Conservation (phyloP, 1,139 yeast genomes). For the Sugiyamaella neomexicana region DNA sequence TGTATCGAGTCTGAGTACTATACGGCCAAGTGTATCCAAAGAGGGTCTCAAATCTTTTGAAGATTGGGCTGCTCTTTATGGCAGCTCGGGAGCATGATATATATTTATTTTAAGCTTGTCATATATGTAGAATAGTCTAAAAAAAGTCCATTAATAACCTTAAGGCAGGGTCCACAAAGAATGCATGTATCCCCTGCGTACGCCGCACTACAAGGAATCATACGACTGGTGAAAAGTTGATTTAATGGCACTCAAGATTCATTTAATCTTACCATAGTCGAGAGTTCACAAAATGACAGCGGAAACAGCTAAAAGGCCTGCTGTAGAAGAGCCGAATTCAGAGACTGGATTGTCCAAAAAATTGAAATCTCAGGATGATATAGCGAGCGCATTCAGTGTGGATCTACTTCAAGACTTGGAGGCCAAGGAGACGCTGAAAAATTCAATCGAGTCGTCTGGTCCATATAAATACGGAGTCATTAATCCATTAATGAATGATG, state of each 20-base stretch:
- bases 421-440: slow-evolving; percentile 25
- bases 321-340: neutral
- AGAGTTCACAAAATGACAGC: neutral
- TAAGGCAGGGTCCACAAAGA: neutral
- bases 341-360: neutral
- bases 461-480: slow-evolving; percentile 94
- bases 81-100: slow-evolving; percentile 78
- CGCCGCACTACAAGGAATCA: neutral
- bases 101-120: neutral
- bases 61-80: slow-evolving; percentile 87
- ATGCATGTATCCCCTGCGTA: neutral
- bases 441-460: slow-evolving; percentile 47
- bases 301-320: neutral
- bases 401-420: slow-evolving; percentile 18
- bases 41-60: slow-evolving; percentile 81
- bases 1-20: slow-evolving; percentile 70
- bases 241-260: neutral
- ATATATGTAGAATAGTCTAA: neutral
- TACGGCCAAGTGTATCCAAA: slow-evolving; percentile 86
- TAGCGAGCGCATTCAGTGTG: neutral
- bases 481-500: slow-evolving; percentile 68
- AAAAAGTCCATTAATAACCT: too few species aligned
- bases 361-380: slow-evolving; percentile 16
- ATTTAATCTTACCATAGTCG: too few species aligned
- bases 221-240: neutral